Conservation (phyloP, 495 filamentous ascomycete genomes). For the Neurospora sp. region DNA sequence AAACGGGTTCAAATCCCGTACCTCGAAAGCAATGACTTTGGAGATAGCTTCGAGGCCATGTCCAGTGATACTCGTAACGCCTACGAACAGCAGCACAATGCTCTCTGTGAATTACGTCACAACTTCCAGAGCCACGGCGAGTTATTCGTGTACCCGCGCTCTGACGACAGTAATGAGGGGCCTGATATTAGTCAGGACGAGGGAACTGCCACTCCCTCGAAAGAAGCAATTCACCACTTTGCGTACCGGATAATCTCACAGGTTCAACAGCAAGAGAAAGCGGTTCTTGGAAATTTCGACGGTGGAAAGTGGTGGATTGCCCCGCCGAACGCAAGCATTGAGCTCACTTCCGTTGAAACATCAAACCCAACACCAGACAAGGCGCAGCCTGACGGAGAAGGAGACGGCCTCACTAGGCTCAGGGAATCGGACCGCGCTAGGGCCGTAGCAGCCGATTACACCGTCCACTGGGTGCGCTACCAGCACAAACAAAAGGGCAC, state of each 20-base stretch:
- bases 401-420: background rate
- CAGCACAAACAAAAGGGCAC: too few species aligned
- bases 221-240: background rate
- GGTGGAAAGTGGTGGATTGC: constrained; percentile 2
- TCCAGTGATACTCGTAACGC: background rate
- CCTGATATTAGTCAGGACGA: too few species aligned
- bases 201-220: background rate
- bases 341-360: background rate
- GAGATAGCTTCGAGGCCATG: background rate
- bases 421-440: background rate
- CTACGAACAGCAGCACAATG: background rate
- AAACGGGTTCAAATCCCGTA: background rate
- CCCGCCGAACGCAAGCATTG: background rate
- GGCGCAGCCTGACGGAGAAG: background rate
- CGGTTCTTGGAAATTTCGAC: background rate
- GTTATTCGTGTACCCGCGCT: background rate
- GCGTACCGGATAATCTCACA: background rate
- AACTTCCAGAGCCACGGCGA: background rate
- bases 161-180: background rate
- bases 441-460: background rate
- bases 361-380: background rate
- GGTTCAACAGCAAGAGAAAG: background rate
- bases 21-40: background rate
- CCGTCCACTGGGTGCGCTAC: background rate
- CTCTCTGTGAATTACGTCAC: background rate